Conservation (phyloP, 176 grass and related monocot genomes). For the Cenchrus americanus region DNA sequence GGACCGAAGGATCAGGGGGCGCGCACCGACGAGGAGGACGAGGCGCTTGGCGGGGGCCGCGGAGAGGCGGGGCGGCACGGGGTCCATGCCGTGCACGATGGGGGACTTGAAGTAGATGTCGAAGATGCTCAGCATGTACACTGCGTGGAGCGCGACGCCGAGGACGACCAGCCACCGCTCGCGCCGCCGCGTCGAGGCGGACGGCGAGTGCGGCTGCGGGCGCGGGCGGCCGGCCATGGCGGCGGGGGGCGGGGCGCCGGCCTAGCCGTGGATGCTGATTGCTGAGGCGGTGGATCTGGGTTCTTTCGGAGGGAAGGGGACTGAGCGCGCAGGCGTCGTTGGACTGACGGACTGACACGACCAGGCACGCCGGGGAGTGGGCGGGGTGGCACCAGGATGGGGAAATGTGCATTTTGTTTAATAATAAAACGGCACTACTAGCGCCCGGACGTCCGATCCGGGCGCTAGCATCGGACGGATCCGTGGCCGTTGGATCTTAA, state of each 20-base stretch:
- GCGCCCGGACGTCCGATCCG: too few relatives aligned
- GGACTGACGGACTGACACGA: conserved; percentile 26
- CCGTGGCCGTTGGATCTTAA: too few relatives aligned
- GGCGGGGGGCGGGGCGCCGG: conserved; percentile 17
- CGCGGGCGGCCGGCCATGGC: conserved; percentile 44
- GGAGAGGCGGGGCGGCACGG: conserved; percentile 68
- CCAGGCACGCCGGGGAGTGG: neutral
- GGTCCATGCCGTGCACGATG: conserved; percentile 90
- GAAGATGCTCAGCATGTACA: conserved; percentile 99
- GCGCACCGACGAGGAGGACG: conserved; percentile 79
- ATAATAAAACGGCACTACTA: too few relatives aligned
- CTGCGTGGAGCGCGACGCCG: conserved; percentile 84
- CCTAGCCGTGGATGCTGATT: neutral
- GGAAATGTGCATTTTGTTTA: too few relatives aligned
- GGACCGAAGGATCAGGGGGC: neutral
- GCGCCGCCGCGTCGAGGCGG: conserved; percentile 57
- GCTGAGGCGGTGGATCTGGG: conserved; percentile 45
- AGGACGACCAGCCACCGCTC: conserved; percentile 87
- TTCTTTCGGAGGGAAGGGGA: neutral
- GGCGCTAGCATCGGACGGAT: too few relatives aligned
- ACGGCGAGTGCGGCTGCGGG: conserved; percentile 41
- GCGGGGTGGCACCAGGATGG: too few relatives aligned
- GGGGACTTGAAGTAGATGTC: conserved; percentile 99
- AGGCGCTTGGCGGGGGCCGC: conserved; percentile 80
- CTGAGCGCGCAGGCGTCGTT: conserved; percentile 26